Evolutionary conservation across 2,329 filamentous ascomycete genomes (phyloP), one percentile per base, ranked within the genome.

Genomic region (Lasiodiplodia citricola): DNA sequence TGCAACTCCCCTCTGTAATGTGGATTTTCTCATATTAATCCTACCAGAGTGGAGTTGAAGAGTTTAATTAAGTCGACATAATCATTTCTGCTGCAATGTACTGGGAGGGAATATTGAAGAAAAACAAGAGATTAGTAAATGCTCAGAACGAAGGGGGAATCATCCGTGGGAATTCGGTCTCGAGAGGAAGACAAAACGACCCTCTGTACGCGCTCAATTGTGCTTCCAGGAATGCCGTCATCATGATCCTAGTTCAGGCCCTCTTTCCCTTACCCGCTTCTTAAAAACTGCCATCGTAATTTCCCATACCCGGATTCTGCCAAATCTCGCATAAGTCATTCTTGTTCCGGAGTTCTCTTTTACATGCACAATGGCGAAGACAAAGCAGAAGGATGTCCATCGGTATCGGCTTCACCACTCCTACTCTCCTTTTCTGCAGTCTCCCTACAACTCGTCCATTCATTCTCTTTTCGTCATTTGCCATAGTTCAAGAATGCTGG

Each of bases 101-200:
- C 21, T 35, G 31, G 2, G 31, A 35, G 31, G 31, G 31, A 10
- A 10, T 35, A 35, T 50, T 52, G 60, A 44, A 64, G 8, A 8
- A n/a, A 50, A 51, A 52, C 38, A 38, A 35, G 11, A 37, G 18
- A 35, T 11, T 18, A 37, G 50, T n/a, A 38, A 64, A 35, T 31
- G n/a, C 37, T 52, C 60, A 54, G 14, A 52, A 51, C 44, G 31
- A 64, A 64, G 60, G 60, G 58, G 60, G 47, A 64, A 64, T 64
- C 60, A 64, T 35, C 25, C 13, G 13, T 41, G 60, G 21, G 21
- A 47, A 21, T n/a, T 35, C 41, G 31, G 47, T 8, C 35, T 14
- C 31, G 52, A 16, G 25, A 38, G 3, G 37, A 51, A n/a, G 31
- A n/a, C 13, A 35, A 31, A 18, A 28, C 25, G 51, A 28, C 7